A percentile compares a stretch with the other conserved stretches of the same genome.
phyloP scores from a whole-genome alignment of 2,329 filamentous ascomycete species.

The Exophiala mesophila region DNA sequence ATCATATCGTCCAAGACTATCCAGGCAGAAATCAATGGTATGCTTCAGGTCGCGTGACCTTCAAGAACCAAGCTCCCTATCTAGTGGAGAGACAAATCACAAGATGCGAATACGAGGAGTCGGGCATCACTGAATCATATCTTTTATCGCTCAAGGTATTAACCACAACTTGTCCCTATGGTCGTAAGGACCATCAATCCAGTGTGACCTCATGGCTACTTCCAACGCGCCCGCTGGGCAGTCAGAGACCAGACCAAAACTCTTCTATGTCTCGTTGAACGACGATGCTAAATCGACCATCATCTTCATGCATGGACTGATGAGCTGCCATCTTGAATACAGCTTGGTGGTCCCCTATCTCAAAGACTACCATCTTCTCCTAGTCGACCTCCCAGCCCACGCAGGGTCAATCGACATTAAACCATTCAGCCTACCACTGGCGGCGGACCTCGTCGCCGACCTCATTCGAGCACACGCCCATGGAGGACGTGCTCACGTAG shows the following conservation, averaged over 20 bases:
- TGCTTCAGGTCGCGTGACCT: too few species aligned
- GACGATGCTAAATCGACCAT: conserved; percentile 1
- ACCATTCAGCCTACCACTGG: neutral
- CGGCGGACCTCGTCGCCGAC: neutral
- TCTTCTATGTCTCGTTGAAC: conserved; percentile 3
- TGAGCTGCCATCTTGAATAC: conserved; percentile 5
- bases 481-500: conserved; percentile 2
- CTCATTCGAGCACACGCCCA: conserved; percentile 2
- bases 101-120: too few species aligned
- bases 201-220: too few species aligned
- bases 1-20: too few species aligned
- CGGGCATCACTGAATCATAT: too few species aligned
- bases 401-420: neutral
- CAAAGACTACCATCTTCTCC: conserved; percentile 4
- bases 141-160: too few species aligned
- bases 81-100: too few species aligned
- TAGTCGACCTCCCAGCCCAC: conserved; percentile 5
- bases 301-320: conserved; percentile 5
- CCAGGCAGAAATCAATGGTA: too few species aligned
- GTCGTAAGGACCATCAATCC: too few species aligned
- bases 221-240: too few species aligned
- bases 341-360: conserved; percentile 2
- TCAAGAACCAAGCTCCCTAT: too few species aligned
- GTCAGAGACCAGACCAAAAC: neutral
- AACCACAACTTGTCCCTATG: too few species aligned